Evolutionary conservation across 1,284 basidiomycete species (phyloP).

Genomic region (Sporisorium exsertum): DNA sequence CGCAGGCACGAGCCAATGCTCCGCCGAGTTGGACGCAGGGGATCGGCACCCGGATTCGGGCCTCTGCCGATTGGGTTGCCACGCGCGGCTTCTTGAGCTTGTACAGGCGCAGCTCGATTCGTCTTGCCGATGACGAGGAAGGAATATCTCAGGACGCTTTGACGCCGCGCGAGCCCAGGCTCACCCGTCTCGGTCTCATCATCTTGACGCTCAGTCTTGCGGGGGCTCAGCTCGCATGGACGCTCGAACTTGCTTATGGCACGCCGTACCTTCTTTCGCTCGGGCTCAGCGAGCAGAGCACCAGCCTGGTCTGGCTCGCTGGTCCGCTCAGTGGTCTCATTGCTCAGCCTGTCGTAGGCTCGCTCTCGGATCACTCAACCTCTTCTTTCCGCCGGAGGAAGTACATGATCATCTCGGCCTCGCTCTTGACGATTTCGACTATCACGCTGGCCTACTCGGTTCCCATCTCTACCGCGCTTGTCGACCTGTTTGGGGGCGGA

Average conservation of each 20-base stretch:
- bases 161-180: conserved; percentile 22
- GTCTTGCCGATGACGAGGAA: conserved; percentile 1
- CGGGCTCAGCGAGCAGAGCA: conserved; percentile 88
- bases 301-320: conserved; percentile 95
- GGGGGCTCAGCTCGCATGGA: conserved; percentile 93
- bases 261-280: conserved; percentile 91
- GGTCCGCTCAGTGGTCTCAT: conserved; percentile 91
- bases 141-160: neutral
- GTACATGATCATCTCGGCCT: conserved; percentile 86
- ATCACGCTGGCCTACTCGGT: conserved; percentile 88
- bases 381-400: conserved; percentile 85
- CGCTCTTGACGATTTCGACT: conserved; percentile 78
- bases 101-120: conserved; percentile 21
- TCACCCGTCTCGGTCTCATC: conserved; percentile 70
- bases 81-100: conserved; percentile 16
- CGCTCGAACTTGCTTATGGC: conserved; percentile 83
- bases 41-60: neutral
- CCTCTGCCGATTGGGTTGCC: neutral
- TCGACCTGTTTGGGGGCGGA: conserved; percentile 81
- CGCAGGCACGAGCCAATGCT: conserved; percentile 17
- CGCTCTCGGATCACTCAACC: conserved; percentile 89
- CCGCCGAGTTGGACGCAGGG: conserved; percentile 7
- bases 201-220: conserved; percentile 73
- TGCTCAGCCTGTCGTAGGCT: conserved; percentile 93
- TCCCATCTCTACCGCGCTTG: conserved; percentile 79